Evolutionary conservation across 2,329 filamentous ascomycete genomes (phyloP).

Genomic region (Leptographium wingfieldii): DNA sequence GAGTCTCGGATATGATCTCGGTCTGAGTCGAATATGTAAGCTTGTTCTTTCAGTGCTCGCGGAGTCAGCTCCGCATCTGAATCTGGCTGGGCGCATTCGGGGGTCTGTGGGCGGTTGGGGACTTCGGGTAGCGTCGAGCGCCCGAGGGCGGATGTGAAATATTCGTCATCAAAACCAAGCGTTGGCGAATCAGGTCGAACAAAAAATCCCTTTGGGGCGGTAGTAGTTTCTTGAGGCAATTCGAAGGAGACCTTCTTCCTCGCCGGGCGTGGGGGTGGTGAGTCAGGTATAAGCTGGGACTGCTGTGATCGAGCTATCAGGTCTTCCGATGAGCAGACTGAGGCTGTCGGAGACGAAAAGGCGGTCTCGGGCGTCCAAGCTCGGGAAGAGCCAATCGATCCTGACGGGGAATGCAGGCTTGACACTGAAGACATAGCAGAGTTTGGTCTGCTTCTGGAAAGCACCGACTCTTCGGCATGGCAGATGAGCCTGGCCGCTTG

Average conservation of each 20-base stretch:
- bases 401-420: constrained; percentile 32
- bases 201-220: constrained; percentile 21
- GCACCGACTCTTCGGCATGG: constrained; percentile 29
- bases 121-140: constrained; percentile 17
- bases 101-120: constrained; percentile 11
- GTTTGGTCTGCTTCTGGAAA: constrained; percentile 23
- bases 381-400: constrained; percentile 29
- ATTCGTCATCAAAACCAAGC: constrained; percentile 38
- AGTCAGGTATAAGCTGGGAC: constrained; percentile 1
- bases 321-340: constrained; percentile 26
- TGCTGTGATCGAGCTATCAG: constrained; percentile 14
- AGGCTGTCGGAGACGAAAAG: constrained; percentile 35
- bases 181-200: constrained; percentile 49
- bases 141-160: constrained; percentile 17
- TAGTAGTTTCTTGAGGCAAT: constrained; percentile 18
- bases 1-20: constrained; percentile 9
- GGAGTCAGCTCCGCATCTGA: constrained; percentile 8
- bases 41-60: constrained; percentile 3
- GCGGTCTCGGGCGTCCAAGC: constrained; percentile 28
- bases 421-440: constrained; percentile 23
- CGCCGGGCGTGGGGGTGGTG: constrained; percentile 14
- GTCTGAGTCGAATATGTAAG: neutral
- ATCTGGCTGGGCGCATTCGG: constrained; percentile 3
- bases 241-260: constrained; percentile 33
- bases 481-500: constrained; percentile 34